Conservation (phyloP, 2,329 filamentous ascomycete species). For the Monosporascus sp. region DNA sequence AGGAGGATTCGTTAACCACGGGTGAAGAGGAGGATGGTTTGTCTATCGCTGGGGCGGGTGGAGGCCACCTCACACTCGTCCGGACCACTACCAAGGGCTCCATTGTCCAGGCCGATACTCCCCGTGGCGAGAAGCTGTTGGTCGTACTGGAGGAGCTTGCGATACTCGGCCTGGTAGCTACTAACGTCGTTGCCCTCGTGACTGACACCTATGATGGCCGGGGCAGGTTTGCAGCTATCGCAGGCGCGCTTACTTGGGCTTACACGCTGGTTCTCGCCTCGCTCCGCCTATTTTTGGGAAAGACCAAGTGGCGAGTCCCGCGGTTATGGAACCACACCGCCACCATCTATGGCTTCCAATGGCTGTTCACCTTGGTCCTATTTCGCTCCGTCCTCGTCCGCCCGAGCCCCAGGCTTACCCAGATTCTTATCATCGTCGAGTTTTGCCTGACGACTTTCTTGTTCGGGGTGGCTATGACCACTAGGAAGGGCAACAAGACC, state of each 20-base stretch:
- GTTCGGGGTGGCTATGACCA: slow-evolving; percentile 70
- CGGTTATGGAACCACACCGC: slow-evolving; percentile 91
- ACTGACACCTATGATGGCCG: slow-evolving; percentile 54
- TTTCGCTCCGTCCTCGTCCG: slow-evolving; percentile 86
- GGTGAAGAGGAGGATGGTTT: slow-evolving; percentile 56
- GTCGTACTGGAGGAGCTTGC: slow-evolving; percentile 71
- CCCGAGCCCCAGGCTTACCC: slow-evolving; percentile 56
- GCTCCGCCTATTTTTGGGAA: slow-evolving; percentile 64
- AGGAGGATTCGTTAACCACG: slow-evolving; percentile 40
- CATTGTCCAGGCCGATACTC: slow-evolving; percentile 68
- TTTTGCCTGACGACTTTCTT: slow-evolving; percentile 73
- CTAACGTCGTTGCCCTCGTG: slow-evolving; percentile 62
- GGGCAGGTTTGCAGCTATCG: slow-evolving; percentile 55
- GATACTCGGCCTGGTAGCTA: slow-evolving; percentile 63
- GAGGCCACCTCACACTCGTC: slow-evolving; percentile 51
- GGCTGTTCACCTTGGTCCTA: slow-evolving; percentile 68
- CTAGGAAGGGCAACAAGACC: slow-evolving; percentile 86
- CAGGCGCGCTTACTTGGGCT: slow-evolving; percentile 68
- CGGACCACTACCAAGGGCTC: slow-evolving; percentile 60
- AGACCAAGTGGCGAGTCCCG: slow-evolving; percentile 61
- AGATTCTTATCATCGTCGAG: slow-evolving; percentile 63
- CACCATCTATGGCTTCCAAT: slow-evolving; percentile 74
- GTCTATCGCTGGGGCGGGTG: slow-evolving; percentile 42
- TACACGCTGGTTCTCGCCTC: slow-evolving; percentile 73
- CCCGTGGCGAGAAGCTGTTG: slow-evolving; percentile 65